Evolutionary conservation across 1,284 basidiomycete genomes (phyloP), one percentile per base, ranked within the genome.

Genomic region (Moniliophthora roreri): DNA sequence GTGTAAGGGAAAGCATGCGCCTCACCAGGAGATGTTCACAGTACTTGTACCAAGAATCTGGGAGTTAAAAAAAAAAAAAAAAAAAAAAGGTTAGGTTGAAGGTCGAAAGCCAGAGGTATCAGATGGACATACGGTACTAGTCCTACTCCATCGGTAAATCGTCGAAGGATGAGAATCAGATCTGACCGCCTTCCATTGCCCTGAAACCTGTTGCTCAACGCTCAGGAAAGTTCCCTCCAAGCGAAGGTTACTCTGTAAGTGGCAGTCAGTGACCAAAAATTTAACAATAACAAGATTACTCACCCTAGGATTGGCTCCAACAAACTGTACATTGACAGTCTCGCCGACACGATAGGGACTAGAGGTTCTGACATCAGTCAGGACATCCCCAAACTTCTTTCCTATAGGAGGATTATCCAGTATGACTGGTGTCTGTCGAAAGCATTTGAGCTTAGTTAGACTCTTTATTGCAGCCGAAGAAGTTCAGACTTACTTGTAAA

Each of bases 141-240:
- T 81, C 65, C 85, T 74, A 23, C 63, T 68, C 91, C 91, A 93
- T 52, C 78, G 73, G 65, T 81, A 90, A 18, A 75, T 78, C 1
- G 91, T 92, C 7, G 88, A 91, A 26, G 88, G 87, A 66, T 92
- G 90, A 11, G 89, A 90, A 67, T 93, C 91, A 2, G 87, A 85
- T 41, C 84, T 74, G 46, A 86, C 80, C 0, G 76, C 64, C 51
- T 57, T 69, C 88, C 88, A 92, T 46, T 71, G 63, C 9, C 75
- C 78, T 24, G 72, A 65, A 6, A 75, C 67, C 21, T 77, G 69
- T 45, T 75, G 77, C 58, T 91, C 87, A 35, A 92, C 78, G 6
- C 77, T 81, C 48, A 92, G 71, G 75, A 88, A 92, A 0, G 88
- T 90, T 26, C 74, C 75, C 63, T 91, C 89, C 9, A 92, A 75